Conservation (phyloP, 2,329 filamentous ascomycete species). For the Fusarium agapanthi region DNA sequence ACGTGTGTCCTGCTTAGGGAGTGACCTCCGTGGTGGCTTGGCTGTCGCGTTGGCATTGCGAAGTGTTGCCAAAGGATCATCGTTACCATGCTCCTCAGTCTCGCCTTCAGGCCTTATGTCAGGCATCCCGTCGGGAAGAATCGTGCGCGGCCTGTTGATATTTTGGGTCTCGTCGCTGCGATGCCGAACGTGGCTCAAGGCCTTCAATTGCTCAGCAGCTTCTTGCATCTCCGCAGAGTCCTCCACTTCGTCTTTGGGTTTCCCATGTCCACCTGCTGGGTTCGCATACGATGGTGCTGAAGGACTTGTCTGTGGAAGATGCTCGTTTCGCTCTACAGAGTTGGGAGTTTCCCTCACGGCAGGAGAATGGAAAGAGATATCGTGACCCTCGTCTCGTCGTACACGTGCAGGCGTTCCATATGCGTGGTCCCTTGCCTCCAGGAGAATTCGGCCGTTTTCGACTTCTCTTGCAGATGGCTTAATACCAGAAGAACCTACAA, state of each 20-base stretch:
- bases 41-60: slow-evolving; percentile 41
- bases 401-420: slow-evolving; percentile 46
- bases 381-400: slow-evolving; percentile 44
- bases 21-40: slow-evolving; percentile 57
- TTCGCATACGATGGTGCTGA: slow-evolving; percentile 34
- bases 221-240: slow-evolving; percentile 76
- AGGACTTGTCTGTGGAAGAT: slow-evolving; percentile 43
- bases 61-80: slow-evolving; percentile 34
- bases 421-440: slow-evolving; percentile 61
- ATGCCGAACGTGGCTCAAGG: slow-evolving; percentile 69
- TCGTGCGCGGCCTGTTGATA: slow-evolving; percentile 48
- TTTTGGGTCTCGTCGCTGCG: slow-evolving; percentile 56
- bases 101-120: slow-evolving; percentile 50
- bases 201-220: slow-evolving; percentile 72
- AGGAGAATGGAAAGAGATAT: slow-evolving; percentile 37
- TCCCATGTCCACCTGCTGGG: slow-evolving; percentile 32
- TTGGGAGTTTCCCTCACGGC: slow-evolving; percentile 37
- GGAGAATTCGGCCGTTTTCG: slow-evolving; percentile 65
- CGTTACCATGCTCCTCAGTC: slow-evolving; percentile 44
- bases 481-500: slow-evolving; percentile 58
- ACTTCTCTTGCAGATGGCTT: slow-evolving; percentile 61
- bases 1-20: slow-evolving; percentile 68
- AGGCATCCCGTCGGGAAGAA: slow-evolving; percentile 50
- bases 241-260: slow-evolving; percentile 54
- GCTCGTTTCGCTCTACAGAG: slow-evolving; percentile 38